These are phyloP conservation scores for Eucalyptus regnans DNA, from an alignment of 345 rosid species.

Conservation along the genomic window DNA sequence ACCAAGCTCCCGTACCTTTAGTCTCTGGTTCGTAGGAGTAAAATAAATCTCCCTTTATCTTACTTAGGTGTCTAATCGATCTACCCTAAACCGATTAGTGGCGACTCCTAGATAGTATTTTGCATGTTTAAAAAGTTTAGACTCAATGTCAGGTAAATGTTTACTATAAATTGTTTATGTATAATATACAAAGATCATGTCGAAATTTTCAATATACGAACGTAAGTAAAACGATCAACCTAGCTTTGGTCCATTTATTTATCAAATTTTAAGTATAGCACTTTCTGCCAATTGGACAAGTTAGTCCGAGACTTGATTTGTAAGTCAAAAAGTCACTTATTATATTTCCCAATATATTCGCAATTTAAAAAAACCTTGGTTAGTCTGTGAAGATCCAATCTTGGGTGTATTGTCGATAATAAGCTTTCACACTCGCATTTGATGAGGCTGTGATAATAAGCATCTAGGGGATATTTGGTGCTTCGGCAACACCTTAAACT, in stretches of 20 bases:
- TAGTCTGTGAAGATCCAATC: neutral
- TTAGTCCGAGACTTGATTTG: neutral
- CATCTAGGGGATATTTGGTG: neutral
- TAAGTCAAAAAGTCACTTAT: neutral
- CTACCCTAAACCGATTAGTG: too few relatives aligned
- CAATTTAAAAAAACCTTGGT: neutral
- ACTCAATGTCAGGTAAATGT: conserved; percentile 29
- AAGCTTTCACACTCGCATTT: neutral
- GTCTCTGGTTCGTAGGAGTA: too few relatives aligned
- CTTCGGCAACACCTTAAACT: neutral
- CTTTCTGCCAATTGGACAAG: neutral
- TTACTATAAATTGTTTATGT: neutral
- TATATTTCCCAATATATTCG: neutral
- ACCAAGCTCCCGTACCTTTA: too few relatives aligned
- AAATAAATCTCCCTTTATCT: too few relatives aligned
- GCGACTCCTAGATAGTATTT: too few relatives aligned
- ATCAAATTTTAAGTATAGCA: neutral
- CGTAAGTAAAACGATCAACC: neutral
- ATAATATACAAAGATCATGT: neutral
- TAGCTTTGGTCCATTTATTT: neutral
- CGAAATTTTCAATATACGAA: accelerated
- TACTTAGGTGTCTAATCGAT: too few relatives aligned
- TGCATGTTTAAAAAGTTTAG: too few relatives aligned
- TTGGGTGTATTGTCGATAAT: neutral
- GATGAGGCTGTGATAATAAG: neutral